phyloP scores from a whole-genome alignment of 148 eudicot genomes.

The Silene conica region DNA sequence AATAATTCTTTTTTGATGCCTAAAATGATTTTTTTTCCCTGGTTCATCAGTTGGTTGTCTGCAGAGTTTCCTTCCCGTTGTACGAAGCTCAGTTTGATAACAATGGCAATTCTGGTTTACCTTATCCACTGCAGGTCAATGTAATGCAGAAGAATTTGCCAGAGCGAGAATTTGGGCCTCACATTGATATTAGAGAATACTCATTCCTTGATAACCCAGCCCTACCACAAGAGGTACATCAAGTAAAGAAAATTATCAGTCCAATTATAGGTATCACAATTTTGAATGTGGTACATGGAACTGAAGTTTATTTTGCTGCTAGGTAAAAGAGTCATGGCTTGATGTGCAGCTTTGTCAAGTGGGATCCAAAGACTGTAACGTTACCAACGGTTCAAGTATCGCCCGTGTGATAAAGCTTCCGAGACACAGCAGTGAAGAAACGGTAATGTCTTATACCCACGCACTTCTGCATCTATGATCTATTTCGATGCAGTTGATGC shows the following conservation, averaged over 20 bases:
- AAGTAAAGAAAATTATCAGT: neutral
- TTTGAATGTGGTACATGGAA: neutral
- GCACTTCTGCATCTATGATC: neutral
- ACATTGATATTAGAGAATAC: conserved; percentile 72
- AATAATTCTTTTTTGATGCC: neutral
- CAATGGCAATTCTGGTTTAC: conserved; percentile 4
- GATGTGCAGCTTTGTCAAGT: conserved; percentile 92
- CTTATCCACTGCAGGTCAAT: conserved; percentile 51
- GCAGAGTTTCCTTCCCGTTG: neutral
- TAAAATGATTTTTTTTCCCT: neutral
- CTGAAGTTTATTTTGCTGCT: conserved; percentile 13
- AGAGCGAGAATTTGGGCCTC: conserved; percentile 75
- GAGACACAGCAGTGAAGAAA: conserved; percentile 79
- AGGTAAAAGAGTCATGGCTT: conserved; percentile 98
- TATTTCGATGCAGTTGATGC: neutral
- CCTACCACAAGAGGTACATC: conserved; percentile 60
- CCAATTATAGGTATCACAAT: neutral
- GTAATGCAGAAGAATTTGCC: conserved; percentile 62
- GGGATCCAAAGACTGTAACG: conserved; percentile 59
- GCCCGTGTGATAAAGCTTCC: conserved; percentile 59
- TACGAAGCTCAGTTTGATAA: neutral
- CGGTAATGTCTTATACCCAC: conserved; percentile 34
- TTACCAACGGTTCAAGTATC: conserved; percentile 45
- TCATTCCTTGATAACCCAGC: conserved; percentile 81
- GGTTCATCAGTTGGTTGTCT: neutral